A percentile compares a stretch with the other conserved stretches of the same genome.
phyloP scores from a whole-genome alignment of 78 protist species.

The Dictyostelium purpureum region DNA sequence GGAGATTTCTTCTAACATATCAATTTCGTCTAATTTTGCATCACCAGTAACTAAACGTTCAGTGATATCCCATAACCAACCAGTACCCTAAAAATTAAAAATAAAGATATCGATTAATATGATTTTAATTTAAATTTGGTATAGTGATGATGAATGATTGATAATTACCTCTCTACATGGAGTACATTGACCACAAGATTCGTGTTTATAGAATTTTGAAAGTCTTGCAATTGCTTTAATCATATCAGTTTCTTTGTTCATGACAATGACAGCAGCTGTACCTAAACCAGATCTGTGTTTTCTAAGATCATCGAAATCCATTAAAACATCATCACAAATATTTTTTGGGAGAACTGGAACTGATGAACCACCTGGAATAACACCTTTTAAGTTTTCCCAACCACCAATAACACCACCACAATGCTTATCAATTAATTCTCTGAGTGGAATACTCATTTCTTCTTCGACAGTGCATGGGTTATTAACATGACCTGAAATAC shows the following conservation, averaged over 20 bases:
- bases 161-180: constrained; percentile 98
- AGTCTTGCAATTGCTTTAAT: constrained; percentile 93
- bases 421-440: constrained; percentile 95
- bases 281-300: constrained; percentile 95
- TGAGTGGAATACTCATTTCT: constrained; percentile 96
- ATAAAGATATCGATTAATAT: background rate
- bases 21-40: constrained; percentile 94
- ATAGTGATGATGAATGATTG: background rate
- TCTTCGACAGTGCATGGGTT: constrained; percentile 98
- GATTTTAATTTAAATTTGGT: background rate
- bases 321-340: constrained; percentile 94
- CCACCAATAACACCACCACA: constrained; percentile 98
- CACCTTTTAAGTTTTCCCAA: constrained; percentile 96
- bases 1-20: constrained; percentile 92
- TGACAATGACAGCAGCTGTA: constrained; percentile 98
- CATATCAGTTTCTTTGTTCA: constrained; percentile 95
- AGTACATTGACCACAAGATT: constrained; percentile 99
- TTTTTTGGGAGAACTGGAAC: constrained; percentile 95
- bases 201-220: constrained; percentile 96
- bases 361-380: constrained; percentile 98
- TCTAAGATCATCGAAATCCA: constrained; percentile 97
- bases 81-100: background rate
- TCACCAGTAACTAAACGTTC: constrained; percentile 94
- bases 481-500: constrained; percentile 97
- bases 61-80: constrained; percentile 87